These are phyloP conservation scores for Kockovaella imperatae DNA, from an alignment of 768 basidiomycete species.

Conservation along the genomic window DNA sequence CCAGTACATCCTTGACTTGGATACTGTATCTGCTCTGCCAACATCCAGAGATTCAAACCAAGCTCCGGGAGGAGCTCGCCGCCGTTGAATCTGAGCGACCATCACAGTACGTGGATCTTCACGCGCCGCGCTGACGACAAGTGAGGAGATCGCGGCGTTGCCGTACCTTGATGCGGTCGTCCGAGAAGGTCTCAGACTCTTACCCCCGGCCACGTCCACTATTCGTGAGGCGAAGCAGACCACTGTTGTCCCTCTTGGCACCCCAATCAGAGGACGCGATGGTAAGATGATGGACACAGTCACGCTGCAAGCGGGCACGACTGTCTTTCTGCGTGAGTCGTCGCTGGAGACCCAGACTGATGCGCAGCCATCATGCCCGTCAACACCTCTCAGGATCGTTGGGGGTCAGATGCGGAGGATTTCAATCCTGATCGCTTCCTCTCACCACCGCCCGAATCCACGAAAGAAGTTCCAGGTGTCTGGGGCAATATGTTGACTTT, in stretches of 20 bases:
- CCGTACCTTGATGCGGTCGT: constrained; percentile 69
- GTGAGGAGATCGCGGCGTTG: constrained; percentile 54
- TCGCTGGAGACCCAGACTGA: not conserved
- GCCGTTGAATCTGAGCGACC: constrained; percentile 44
- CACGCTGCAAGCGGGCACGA: constrained; percentile 32
- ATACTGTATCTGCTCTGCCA: constrained; percentile 65
- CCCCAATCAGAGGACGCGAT: constrained; percentile 34
- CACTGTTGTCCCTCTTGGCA: constrained; percentile 30
- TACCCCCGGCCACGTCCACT: constrained; percentile 35
- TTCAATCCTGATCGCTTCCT: constrained; percentile 35
- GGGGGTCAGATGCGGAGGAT: constrained; percentile 38
- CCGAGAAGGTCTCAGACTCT: constrained; percentile 30
- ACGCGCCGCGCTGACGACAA: constrained; percentile 33
- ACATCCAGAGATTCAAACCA: constrained; percentile 59
- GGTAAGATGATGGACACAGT: constrained; percentile 37
- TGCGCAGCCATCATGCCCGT: constrained; percentile 38
- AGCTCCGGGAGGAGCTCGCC: constrained; percentile 61
- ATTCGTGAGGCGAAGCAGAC: constrained; percentile 24
- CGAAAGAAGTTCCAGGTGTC: constrained; percentile 31
- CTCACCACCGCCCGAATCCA: constrained; percentile 11
- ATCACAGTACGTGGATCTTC: constrained; percentile 27
- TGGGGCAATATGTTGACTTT: constrained; percentile 45
- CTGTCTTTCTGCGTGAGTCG: constrained; percentile 39
- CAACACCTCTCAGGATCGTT: constrained; percentile 35
- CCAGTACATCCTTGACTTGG: constrained; percentile 77